These are phyloP conservation scores for Solanum virginianum DNA, from an alignment of 257 asterid species.

Conservation along the genomic window DNA sequence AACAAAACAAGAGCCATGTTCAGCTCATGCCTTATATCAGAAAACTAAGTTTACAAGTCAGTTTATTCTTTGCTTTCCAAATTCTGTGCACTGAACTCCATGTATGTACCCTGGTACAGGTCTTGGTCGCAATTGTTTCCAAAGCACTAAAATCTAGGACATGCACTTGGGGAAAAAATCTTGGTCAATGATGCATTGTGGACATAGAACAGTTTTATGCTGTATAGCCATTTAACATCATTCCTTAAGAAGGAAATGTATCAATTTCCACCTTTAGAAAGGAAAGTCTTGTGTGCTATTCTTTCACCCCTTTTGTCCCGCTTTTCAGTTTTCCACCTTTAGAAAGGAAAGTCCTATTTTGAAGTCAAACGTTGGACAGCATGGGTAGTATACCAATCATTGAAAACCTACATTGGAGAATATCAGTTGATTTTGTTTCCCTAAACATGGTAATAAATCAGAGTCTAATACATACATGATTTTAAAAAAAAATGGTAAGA, in stretches of 20 bases:
- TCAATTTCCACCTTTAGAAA: background rate
- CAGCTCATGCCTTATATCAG: background rate
- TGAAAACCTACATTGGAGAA: background rate
- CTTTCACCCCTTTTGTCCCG: too few species aligned
- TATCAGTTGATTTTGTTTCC: background rate
- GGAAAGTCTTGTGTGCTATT: too few species aligned
- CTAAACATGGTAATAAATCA: background rate
- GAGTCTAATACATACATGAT: background rate
- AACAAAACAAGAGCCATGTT: background rate
- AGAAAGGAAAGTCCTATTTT: background rate
- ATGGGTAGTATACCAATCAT: background rate
- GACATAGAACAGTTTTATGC: background rate
- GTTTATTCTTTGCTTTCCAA: background rate
- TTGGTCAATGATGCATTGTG: too few species aligned
- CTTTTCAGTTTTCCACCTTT: background rate
- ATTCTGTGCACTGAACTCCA: background rate
- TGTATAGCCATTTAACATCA: background rate
- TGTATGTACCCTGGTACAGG: background rate
- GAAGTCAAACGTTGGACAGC: background rate
- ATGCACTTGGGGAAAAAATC: background rate
- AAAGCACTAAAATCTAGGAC: background rate
- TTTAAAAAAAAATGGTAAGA: too few species aligned
- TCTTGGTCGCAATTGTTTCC: background rate
- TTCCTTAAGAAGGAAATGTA: background rate
- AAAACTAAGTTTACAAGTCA: background rate